Percentiles rank a stretch among this genome's conserved stretches.
Conservation (phyloP, 2,329 filamentous ascomycete genomes). For the Rugonectria rugulosa region DNA sequence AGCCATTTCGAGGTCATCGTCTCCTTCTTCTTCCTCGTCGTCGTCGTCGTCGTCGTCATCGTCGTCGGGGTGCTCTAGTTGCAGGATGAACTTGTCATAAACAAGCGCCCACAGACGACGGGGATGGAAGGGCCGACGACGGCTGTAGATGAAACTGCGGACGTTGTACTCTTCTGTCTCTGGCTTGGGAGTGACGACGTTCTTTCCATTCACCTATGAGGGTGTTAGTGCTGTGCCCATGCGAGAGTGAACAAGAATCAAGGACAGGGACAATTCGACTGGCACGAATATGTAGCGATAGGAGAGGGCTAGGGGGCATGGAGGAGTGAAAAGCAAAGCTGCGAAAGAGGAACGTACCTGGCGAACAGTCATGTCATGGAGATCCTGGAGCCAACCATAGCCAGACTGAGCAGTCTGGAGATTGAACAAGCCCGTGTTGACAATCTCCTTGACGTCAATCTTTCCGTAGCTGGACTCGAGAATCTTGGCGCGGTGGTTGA, state of each 20-base stretch:
- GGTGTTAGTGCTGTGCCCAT: neutral
- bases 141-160: slow-evolving; percentile 73
- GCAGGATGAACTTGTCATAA: slow-evolving; percentile 59
- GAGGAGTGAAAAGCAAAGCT: neutral
- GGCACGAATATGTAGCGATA: no score
- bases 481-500: slow-evolving; percentile 73
- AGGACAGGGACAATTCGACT: no score
- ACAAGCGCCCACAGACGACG: slow-evolving; percentile 53
- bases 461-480: slow-evolving; percentile 66
- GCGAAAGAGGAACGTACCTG: slow-evolving; percentile 50
- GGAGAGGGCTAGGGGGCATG: no score
- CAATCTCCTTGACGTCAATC: slow-evolving; percentile 67
- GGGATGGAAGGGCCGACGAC: slow-evolving; percentile 63
- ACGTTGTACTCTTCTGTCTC: slow-evolving; percentile 79
- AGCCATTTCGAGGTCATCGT: slow-evolving; percentile 35
- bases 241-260: no score
- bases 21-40: slow-evolving; percentile 22
- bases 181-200: slow-evolving; percentile 69
- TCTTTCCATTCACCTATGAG: slow-evolving; percentile 52
- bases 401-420: slow-evolving; percentile 70
- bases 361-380: slow-evolving; percentile 72
- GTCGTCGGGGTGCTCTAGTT: slow-evolving; percentile 52
- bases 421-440: slow-evolving; percentile 71
- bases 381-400: slow-evolving; percentile 73
- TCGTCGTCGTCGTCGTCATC: slow-evolving; percentile 46